Percentiles rank a stretch among this genome's conserved stretches.
phyloP scores from a whole-genome alignment of 2,329 filamentous ascomycete genomes.

The Lachnellula hyalina region DNA sequence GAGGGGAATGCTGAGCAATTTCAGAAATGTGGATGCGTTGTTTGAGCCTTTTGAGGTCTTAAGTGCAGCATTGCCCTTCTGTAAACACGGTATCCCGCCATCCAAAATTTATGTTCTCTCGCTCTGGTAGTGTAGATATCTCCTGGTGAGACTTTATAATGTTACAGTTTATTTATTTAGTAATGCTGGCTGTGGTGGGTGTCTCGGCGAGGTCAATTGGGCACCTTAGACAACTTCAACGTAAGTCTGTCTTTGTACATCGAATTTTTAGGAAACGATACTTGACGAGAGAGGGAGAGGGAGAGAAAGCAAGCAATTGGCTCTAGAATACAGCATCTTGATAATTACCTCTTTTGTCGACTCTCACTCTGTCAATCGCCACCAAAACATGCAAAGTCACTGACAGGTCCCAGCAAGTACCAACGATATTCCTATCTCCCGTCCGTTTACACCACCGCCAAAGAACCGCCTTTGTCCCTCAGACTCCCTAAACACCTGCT shows the following conservation, averaged over 20 bases:
- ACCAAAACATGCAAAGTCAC: not conserved
- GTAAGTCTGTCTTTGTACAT: not conserved
- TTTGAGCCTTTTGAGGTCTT: not conserved
- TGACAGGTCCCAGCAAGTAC: not conserved
- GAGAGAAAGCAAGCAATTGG: not conserved
- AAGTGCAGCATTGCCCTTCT: not conserved
- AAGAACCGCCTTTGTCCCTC: not conserved
- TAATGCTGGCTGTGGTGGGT: constrained; percentile 11
- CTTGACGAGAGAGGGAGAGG: not conserved
- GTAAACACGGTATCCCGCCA: not conserved
- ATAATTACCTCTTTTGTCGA: not conserved
- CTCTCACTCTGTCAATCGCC: not conserved
- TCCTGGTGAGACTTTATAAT: constrained; percentile 14
- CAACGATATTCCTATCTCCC: not conserved
- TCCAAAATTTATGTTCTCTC: constrained; percentile 2
- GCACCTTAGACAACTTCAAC: constrained; percentile 13
- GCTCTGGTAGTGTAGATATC: constrained; percentile 4
- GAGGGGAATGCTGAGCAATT: not conserved
- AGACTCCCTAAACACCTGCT: not conserved
- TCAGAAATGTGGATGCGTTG: not conserved
- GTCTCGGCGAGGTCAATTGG: constrained; percentile 15
- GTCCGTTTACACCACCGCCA: not conserved
- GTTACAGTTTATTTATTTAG: constrained; percentile 17
- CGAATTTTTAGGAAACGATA: not conserved
- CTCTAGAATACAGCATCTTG: not conserved